phyloP scores from a whole-genome alignment of 1,139 yeast species.

The Taiozyma onychis region DNA sequence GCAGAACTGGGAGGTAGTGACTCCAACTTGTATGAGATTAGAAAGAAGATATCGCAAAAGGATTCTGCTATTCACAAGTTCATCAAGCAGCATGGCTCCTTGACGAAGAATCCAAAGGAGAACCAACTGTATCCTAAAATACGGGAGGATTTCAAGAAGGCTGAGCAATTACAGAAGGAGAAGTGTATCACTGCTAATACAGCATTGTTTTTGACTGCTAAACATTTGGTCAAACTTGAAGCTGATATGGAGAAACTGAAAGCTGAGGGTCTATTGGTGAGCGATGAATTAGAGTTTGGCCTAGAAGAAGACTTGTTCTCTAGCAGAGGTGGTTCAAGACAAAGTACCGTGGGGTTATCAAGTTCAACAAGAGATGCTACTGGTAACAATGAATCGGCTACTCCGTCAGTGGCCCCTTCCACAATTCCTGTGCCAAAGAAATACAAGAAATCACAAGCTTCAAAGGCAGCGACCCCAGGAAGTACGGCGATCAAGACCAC shows the following conservation, averaged over 20 bases:
- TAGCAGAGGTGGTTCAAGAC: conserved; percentile 19
- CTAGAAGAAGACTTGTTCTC: conserved; percentile 25
- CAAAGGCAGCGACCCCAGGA: neutral
- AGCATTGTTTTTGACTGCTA: conserved; percentile 68
- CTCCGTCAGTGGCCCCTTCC: neutral
- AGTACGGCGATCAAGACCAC: conserved; percentile 3
- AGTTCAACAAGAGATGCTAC: conserved; percentile 1
- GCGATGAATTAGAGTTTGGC: conserved; percentile 31
- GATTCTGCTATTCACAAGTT: conserved; percentile 80
- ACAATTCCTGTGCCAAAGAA: neutral
- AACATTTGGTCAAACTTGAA: conserved; percentile 69
- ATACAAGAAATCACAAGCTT: neutral
- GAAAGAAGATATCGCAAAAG: conserved; percentile 62
- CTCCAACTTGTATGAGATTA: conserved; percentile 54
- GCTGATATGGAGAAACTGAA: conserved; percentile 72
- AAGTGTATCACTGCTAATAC: conserved; percentile 80
- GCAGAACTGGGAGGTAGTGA: conserved; percentile 79
- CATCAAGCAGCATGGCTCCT: conserved; percentile 78
- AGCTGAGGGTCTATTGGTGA: conserved; percentile 71
- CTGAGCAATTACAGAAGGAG: conserved; percentile 63
- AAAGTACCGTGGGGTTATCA: conserved; percentile 13
- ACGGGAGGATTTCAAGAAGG: conserved; percentile 58
- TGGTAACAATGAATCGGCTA: neutral
- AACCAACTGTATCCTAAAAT: conserved; percentile 55
- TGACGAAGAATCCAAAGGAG: conserved; percentile 81